Evolutionary conservation across 129 eudicot species (phyloP).

Genomic region (Flaveria sonorensis): DNA sequence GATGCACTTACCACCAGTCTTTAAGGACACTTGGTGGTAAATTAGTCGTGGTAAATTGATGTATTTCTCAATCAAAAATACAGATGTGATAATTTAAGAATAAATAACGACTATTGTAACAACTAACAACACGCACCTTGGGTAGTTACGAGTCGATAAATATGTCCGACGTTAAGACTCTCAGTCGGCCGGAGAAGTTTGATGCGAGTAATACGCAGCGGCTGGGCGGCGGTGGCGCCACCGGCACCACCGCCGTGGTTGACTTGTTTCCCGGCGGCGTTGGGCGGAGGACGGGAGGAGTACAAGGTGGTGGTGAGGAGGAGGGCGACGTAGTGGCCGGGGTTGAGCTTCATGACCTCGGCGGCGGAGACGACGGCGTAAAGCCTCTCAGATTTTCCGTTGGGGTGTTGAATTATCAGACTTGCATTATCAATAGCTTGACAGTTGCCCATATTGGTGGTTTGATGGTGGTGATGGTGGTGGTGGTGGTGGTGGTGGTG

Average conservation of each 20-base stretch:
- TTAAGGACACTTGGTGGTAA: too few species aligned
- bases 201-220: constrained; percentile 75
- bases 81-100: too few species aligned
- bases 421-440: constrained; percentile 96
- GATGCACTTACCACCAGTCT: too few species aligned
- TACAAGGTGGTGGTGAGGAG: constrained; percentile 88
- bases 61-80: too few species aligned
- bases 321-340: constrained; percentile 96
- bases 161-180: constrained; percentile 81
- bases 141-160: constrained; percentile 79
- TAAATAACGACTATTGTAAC: too few species aligned
- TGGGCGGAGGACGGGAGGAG: constrained; percentile 28
- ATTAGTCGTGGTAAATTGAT: too few species aligned
- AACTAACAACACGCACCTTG: constrained; percentile 59
- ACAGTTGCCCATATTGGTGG: constrained; percentile 76
- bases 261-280: constrained; percentile 5
- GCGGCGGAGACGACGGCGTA: constrained; percentile 60
- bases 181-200: constrained; percentile 86
- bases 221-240: constrained; percentile 16
- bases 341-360: constrained; percentile 82
- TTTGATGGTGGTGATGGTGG: not conserved
- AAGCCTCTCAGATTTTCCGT: constrained; percentile 61
- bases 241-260: not conserved
- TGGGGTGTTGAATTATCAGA: constrained; percentile 75
- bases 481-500: not conserved